A percentile compares a stretch with the other conserved stretches of the same genome.
phyloP scores from a whole-genome alignment of 176 grass and related monocot species.

The Pontederia crassipes region DNA sequence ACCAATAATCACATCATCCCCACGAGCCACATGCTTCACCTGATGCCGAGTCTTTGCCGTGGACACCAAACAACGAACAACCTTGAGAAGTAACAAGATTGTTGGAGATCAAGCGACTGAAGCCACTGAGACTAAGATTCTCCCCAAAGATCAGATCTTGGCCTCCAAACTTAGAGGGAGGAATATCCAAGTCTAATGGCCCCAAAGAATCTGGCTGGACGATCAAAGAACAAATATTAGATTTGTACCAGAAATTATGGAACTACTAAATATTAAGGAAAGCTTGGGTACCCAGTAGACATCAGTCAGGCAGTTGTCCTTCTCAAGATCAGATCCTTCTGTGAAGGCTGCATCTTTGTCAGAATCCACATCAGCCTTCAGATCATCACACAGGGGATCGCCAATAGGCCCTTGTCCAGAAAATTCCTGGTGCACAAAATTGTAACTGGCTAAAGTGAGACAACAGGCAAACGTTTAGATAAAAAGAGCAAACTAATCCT shows the following conservation, averaged over 20 bases:
- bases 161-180: constrained; percentile 37
- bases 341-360: constrained; percentile 23
- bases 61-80: constrained; percentile 43
- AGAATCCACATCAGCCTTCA: constrained; percentile 15
- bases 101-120: constrained; percentile 71
- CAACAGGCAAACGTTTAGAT: constrained; percentile 5
- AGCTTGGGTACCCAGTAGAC: constrained; percentile 70
- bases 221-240: constrained; percentile 10
- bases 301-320: constrained; percentile 50
- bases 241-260: not conserved
- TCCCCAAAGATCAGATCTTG: constrained; percentile 61
- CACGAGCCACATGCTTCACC: not conserved
- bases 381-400: constrained; percentile 14
- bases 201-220: constrained; percentile 85
- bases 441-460: constrained; percentile 17
- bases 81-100: constrained; percentile 81
- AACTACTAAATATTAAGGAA: not conserved
- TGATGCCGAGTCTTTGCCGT: constrained; percentile 33
- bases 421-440: constrained; percentile 43
- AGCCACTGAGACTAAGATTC: constrained; percentile 53
- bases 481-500: constrained; percentile 16
- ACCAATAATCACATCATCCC: not conserved
- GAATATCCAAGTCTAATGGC: constrained; percentile 71
- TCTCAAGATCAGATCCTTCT: constrained; percentile 10
- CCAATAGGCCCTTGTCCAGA: constrained; percentile 33